Percentiles rank a stretch among this genome's conserved stretches.
These are phyloP conservation scores for Xylaria multiplex DNA, from an alignment of 2,329 filamentous ascomycete genomes.

Conservation along the genomic window DNA sequence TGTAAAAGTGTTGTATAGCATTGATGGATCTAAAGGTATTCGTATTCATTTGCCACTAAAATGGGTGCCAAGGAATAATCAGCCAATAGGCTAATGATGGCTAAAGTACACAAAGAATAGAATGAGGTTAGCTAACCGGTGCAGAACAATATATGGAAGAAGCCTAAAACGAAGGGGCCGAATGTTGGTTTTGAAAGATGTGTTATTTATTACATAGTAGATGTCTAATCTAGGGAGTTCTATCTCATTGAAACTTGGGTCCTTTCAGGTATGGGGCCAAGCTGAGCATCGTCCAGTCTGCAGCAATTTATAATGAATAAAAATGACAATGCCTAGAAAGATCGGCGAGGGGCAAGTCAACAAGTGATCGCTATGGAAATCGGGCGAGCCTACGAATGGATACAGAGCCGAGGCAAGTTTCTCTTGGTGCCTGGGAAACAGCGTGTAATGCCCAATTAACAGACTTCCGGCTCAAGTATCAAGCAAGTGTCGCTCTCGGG, in stretches of 20 bases:
- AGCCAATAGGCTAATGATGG: slow-evolving; percentile 29
- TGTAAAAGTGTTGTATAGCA: not conserved
- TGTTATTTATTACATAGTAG: not conserved
- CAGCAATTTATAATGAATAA: not conserved
- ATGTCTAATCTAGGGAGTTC: not conserved
- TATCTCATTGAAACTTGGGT: not conserved
- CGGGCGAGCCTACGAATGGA: not conserved
- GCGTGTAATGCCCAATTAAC: slow-evolving; percentile 24
- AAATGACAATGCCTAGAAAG: not conserved
- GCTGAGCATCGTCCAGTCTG: not conserved
- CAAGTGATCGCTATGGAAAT: slow-evolving; percentile 1
- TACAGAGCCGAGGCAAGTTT: not conserved
- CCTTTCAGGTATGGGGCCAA: not conserved
- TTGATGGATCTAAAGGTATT: not conserved
- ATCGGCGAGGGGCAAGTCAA: not conserved
- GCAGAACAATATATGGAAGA: slow-evolving; percentile 19
- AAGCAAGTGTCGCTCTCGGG: slow-evolving; percentile 24
- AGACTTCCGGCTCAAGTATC: not conserved
- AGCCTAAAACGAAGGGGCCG: slow-evolving; percentile 6
- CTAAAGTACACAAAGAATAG: slow-evolving; percentile 18
- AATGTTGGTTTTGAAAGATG: slow-evolving; percentile 7
- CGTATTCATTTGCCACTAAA: not conserved
- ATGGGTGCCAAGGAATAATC: not conserved
- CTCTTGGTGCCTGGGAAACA: slow-evolving; percentile 7
- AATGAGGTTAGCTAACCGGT: slow-evolving; percentile 17